Base-by-base conservation (phyloP, 2,329 filamentous ascomycete species). In the Cercospora canescens region DNA sequence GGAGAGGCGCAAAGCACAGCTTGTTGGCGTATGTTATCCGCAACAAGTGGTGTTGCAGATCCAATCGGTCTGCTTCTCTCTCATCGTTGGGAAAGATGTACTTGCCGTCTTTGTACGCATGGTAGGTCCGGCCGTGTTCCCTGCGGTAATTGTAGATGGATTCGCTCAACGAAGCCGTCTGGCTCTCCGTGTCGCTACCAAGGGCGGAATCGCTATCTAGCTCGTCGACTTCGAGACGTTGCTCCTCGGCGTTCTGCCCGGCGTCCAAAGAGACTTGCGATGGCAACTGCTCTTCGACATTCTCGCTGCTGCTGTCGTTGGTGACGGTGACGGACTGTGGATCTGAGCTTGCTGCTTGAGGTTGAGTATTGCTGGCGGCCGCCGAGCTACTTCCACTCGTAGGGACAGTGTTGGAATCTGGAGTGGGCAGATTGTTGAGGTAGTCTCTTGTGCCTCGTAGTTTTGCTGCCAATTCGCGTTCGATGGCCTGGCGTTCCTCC, bases 1-100 rank as follows among this genome's bases (percentile, higher is more conserved):
- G 70, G 12, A 84, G 72, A 3, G 84, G 83, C 6, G 82, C 80
- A 14, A 81, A 76, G 70, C 79, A 79, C 5, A 85, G 78, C 45
- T 78, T 77, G 57, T 82, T 81, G 37, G 77, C 75, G 48, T 82
- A 79, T 1, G 81, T 76, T 64, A 87, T 81, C 45, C 83, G 81
- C 50, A 86, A 78, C 60, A 82, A 72, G 64, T 82, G 79, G 64
- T 81, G 77, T 67, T 82, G 81, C 14, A 79, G 76, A 55, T 76
- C 74, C 5, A 80, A 68, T 16, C 78, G 72, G 60, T 79, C 78
- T 18, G 75, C 73, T 69, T 79, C 78, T 39, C 74, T 71, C 77
- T 79, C 78, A 56, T 80, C 78, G 52, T 80, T 80, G 14, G 78
- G 79, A 70, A 77, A 82, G 66, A 79, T 76, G 68, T 80, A 80